Evolutionary conservation across 371 early-diverging fungal genomes (phyloP).

Genomic region (Lichtheimia ramosa): DNA sequence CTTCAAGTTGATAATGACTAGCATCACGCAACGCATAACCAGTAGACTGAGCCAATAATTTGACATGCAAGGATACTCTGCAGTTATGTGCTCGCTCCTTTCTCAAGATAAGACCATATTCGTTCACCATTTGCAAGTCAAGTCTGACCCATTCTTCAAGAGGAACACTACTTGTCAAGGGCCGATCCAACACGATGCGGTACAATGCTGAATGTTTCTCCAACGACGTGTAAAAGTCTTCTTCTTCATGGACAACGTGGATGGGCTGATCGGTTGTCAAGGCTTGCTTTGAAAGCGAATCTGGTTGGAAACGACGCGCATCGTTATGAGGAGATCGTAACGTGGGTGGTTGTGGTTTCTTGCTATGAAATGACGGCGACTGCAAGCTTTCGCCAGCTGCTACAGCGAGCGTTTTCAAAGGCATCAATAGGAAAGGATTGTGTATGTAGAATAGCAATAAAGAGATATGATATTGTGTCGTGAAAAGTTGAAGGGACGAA

Average conservation of each 20-base stretch:
- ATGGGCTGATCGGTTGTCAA: too few relatives aligned
- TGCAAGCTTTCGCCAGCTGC: too few relatives aligned
- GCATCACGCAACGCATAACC: not conserved
- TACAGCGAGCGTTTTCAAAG: too few relatives aligned
- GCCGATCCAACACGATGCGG: constrained; percentile 19
- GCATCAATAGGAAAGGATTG: too few relatives aligned
- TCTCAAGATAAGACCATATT: constrained; percentile 24
- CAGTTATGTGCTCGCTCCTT: constrained; percentile 16
- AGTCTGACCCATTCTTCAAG: constrained; percentile 33
- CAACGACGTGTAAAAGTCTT: constrained; percentile 11
- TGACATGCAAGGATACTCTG: constrained; percentile 10
- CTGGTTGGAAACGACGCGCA: too few relatives aligned
- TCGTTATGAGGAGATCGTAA: too few relatives aligned
- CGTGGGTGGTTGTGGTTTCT: too few relatives aligned
- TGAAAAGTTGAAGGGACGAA: too few relatives aligned
- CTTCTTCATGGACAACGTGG: constrained; percentile 1
- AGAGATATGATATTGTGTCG: too few relatives aligned
- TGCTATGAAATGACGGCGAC: too few relatives aligned
- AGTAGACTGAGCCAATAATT: not conserved
- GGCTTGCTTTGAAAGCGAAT: too few relatives aligned
- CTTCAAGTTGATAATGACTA: constrained; percentile 1
- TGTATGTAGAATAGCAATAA: too few relatives aligned
- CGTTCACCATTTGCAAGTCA: constrained; percentile 36
- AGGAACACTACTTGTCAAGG: constrained; percentile 10
- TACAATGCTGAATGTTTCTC: constrained; percentile 28